A percentile compares a stretch with the other conserved stretches of the same genome.
phyloP scores from a whole-genome alignment of 2,329 filamentous ascomycete species.

The Claviceps arundinis region DNA sequence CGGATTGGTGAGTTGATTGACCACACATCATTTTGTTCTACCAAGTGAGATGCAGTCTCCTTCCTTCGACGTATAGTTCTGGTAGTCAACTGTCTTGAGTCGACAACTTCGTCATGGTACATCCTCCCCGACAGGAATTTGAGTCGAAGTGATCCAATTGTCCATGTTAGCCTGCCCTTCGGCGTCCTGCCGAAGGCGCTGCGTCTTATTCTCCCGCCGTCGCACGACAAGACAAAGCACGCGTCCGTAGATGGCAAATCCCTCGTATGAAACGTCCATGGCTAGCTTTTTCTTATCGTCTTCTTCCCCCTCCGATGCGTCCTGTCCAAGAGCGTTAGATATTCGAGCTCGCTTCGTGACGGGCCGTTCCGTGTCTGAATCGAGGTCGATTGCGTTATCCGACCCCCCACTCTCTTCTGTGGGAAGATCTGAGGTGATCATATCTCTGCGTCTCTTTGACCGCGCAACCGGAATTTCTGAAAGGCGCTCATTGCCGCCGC shows the following conservation, averaged over 20 bases:
- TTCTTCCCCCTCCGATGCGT: constrained; percentile 28
- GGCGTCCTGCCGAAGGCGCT: constrained; percentile 19
- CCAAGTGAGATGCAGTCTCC: too few relatives aligned
- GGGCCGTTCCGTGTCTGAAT: constrained; percentile 26
- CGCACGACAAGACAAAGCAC: constrained; percentile 83
- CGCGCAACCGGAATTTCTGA: constrained; percentile 22
- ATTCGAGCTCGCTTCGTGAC: constrained; percentile 32
- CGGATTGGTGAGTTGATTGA: background rate
- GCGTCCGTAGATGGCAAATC: constrained; percentile 89
- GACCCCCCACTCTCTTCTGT: constrained; percentile 18
- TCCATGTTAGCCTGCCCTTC: constrained; percentile 62
- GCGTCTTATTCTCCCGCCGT: constrained; percentile 45
- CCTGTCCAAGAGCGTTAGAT: constrained; percentile 13
- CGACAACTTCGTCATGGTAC: constrained; percentile 11
- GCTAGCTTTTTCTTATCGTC: constrained; percentile 86
- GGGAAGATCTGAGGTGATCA: constrained; percentile 15
- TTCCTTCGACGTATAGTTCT: too few relatives aligned
- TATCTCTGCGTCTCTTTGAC: constrained; percentile 18
- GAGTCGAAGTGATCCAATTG: constrained; percentile 74
- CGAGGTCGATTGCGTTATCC: constrained; percentile 23
- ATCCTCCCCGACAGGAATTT: constrained; percentile 37
- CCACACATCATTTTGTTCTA: background rate
- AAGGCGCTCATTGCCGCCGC: constrained; percentile 14
- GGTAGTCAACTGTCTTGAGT: background rate
- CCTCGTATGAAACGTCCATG: constrained; percentile 81